Evolutionary conservation across 805 yeast species (phyloP).

Genomic region (Ogataea corticis): DNA sequence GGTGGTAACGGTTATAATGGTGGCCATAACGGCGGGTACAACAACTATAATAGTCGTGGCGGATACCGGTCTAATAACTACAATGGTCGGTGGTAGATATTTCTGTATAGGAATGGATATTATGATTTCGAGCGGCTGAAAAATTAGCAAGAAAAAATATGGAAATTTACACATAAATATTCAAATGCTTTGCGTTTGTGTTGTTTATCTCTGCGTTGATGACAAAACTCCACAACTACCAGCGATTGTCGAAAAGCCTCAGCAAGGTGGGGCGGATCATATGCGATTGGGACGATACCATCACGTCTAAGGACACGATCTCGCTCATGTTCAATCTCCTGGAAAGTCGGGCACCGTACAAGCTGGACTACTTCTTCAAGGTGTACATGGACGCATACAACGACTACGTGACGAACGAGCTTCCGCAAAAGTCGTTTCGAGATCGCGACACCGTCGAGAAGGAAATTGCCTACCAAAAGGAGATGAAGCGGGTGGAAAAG

Average conservation of each 20-base stretch:
- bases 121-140: neutral
- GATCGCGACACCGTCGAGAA: constrained; percentile 35
- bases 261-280: constrained; percentile 32
- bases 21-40: constrained; percentile 10
- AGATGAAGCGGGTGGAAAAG: constrained; percentile 46
- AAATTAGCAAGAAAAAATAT: neutral
- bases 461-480: constrained; percentile 48
- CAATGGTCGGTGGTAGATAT: constrained; percentile 6
- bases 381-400: constrained; percentile 42
- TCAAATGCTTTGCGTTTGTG: neutral
- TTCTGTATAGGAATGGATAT: neutral
- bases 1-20: constrained; percentile 6
- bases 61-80: constrained; percentile 4
- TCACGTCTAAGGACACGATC: constrained; percentile 57
- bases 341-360: constrained; percentile 37
- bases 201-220: constrained; percentile 4
- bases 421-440: constrained; percentile 30
- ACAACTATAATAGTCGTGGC: constrained; percentile 7
- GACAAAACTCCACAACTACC: constrained; percentile 20
- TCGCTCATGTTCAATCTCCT: constrained; percentile 50
- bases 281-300: constrained; percentile 70
- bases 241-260: constrained; percentile 14
- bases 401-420: constrained; percentile 26
- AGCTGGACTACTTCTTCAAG: constrained; percentile 44
- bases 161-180: neutral